These are phyloP conservation scores for Colletotrichum costaricense DNA, from an alignment of 2,329 filamentous ascomycete species.

Conservation along the genomic window DNA sequence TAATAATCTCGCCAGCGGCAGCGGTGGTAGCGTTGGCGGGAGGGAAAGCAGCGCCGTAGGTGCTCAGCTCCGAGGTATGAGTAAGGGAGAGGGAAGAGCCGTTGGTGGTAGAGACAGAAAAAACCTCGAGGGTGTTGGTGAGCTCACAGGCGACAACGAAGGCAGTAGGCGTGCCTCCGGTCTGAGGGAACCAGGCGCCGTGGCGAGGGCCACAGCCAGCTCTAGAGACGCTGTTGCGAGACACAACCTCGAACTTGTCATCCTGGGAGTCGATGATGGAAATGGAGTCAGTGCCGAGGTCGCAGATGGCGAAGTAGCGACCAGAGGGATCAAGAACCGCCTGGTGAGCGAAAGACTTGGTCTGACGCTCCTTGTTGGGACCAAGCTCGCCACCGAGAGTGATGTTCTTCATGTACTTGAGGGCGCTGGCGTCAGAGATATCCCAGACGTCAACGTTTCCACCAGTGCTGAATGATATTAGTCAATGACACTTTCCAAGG, in stretches of 20 bases:
- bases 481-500: background rate
- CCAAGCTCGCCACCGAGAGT: slow-evolving; percentile 47
- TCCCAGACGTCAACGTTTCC: slow-evolving; percentile 60
- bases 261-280: slow-evolving; percentile 56
- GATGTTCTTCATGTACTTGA: slow-evolving; percentile 52
- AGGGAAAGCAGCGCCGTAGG: slow-evolving; percentile 44
- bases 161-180: slow-evolving; percentile 49
- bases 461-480: slow-evolving; percentile 39
- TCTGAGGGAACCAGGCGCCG: slow-evolving; percentile 57
- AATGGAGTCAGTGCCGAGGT: slow-evolving; percentile 62
- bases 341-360: slow-evolving; percentile 57
- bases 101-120: slow-evolving; percentile 50
- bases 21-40: slow-evolving; percentile 51
- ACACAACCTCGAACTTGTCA: slow-evolving; percentile 52
- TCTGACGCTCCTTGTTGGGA: slow-evolving; percentile 46
- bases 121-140: slow-evolving; percentile 56
- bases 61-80: slow-evolving; percentile 51
- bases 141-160: slow-evolving; percentile 61
- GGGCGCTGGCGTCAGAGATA: slow-evolving; percentile 46
- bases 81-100: slow-evolving; percentile 49
- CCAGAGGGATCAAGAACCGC: slow-evolving; percentile 60
- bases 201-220: slow-evolving; percentile 62
- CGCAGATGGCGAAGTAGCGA: slow-evolving; percentile 59
- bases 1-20: slow-evolving; percentile 57
- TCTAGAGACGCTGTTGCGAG: slow-evolving; percentile 46